Conservation (phyloP, 306 rosid genomes). For the Rosa multiflora region DNA sequence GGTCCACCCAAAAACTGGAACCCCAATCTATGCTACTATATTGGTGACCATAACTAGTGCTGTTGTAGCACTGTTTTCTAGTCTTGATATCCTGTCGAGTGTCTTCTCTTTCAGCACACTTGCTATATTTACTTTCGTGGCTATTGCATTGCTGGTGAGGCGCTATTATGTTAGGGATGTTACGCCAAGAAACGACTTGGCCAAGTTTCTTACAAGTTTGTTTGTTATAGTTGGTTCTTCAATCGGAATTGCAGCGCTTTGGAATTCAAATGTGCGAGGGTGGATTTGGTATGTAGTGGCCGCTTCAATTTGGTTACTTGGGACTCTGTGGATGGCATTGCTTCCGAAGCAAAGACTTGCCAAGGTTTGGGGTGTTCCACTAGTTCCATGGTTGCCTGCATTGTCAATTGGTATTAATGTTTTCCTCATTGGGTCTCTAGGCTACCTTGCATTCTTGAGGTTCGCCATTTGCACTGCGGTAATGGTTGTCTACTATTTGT, state of each 20-base stretch:
- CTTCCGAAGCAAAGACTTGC: conserved; percentile 60
- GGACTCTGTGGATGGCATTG: conserved; percentile 55
- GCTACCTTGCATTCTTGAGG: conserved; percentile 61
- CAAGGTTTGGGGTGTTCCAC: conserved; percentile 84
- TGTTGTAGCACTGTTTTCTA: conserved; percentile 63
- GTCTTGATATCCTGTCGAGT: conserved; percentile 76
- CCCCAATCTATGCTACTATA: conserved; percentile 79
- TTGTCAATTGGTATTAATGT: conserved; percentile 69
- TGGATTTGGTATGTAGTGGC: conserved; percentile 63
- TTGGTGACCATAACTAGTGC: conserved; percentile 59
- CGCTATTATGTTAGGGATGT: conserved; percentile 58
- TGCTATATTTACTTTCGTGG: conserved; percentile 81
- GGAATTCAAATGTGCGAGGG: conserved; percentile 37
- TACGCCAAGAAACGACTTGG: conserved; percentile 34
- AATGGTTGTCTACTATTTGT: conserved; percentile 69
- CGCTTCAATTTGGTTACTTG: conserved; percentile 52
- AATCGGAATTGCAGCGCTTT: conserved; percentile 42
- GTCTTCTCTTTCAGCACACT: conserved; percentile 84
- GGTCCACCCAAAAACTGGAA: conserved; percentile 79
- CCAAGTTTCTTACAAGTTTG: conserved; percentile 46
- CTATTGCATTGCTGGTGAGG: conserved; percentile 67
- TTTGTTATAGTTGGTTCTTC: conserved; percentile 52
- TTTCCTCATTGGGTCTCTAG: conserved; percentile 75
- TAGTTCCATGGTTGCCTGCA: conserved; percentile 89
- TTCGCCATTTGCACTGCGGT: conserved; percentile 62